These are phyloP conservation scores for Trichoderma reesei DNA, from an alignment of 495 filamentous ascomycete genomes.

Conservation along the genomic window DNA sequence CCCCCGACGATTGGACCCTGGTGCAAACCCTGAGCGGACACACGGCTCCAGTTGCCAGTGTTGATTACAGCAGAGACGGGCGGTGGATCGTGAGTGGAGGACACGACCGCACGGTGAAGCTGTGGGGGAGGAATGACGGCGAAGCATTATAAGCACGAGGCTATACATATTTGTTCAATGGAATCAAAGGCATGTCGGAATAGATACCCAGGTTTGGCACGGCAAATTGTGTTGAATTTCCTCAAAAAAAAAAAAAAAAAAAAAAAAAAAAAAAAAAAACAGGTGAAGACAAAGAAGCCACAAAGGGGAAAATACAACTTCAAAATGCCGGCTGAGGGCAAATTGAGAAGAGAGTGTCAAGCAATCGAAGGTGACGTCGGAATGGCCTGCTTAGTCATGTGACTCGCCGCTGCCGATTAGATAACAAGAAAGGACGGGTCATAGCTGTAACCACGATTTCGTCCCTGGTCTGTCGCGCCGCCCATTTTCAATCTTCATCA, in stretches of 20 bases:
- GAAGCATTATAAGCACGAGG: conserved; percentile 27
- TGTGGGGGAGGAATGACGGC: conserved; percentile 85
- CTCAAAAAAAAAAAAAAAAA: no score
- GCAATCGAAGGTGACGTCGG: neutral
- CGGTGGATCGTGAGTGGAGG: conserved; percentile 90
- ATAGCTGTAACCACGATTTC: neutral
- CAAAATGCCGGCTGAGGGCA: no score
- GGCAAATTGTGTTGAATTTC: neutral
- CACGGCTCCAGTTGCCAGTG: conserved; percentile 79
- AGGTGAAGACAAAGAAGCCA: no score
- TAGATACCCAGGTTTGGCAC: neutral
- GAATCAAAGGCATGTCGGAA: neutral
- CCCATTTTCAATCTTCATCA: neutral
- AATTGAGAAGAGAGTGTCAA: no score
- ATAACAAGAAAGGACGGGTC: neutral
- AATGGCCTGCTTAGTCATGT: conserved; percentile 1
- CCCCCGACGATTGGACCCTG: conserved; percentile 89
- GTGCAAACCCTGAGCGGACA: conserved; percentile 84
- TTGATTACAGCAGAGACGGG: conserved; percentile 74
- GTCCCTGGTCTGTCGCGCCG: neutral
- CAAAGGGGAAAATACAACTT: no score
- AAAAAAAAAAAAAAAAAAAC: no score
- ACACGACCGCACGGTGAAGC: conserved; percentile 88
- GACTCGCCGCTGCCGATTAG: neutral
- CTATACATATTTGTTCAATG: neutral